Conservation (phyloP, 768 basidiomycete genomes). For the Cyathus striatus region DNA sequence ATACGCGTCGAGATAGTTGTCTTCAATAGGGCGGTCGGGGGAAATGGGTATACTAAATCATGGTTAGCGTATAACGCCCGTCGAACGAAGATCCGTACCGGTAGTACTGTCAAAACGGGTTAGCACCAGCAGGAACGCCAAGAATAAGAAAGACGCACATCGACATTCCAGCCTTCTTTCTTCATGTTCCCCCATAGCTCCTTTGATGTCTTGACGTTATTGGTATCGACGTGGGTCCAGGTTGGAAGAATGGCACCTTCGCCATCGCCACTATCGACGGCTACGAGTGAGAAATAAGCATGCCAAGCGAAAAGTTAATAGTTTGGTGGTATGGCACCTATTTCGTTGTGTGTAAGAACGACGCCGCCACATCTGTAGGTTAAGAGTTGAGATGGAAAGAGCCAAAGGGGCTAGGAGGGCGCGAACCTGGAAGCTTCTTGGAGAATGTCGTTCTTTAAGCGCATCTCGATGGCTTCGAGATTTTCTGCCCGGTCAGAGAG, state of each 20-base stretch:
- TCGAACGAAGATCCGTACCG: constrained; percentile 37
- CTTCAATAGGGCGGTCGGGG: constrained; percentile 89
- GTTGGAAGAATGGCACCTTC: constrained; percentile 84
- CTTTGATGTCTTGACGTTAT: constrained; percentile 79
- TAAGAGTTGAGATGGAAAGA: neutral
- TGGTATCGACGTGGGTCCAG: constrained; percentile 86
- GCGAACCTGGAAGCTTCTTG: constrained; percentile 70
- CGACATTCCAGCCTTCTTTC: constrained; percentile 86
- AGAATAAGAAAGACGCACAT: constrained; percentile 43
- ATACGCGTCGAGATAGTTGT: constrained; percentile 96
- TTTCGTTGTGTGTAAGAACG: constrained; percentile 90
- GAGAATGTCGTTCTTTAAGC: constrained; percentile 88
- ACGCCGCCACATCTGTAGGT: constrained; percentile 75
- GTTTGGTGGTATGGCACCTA: constrained; percentile 58
- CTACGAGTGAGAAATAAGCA: constrained; percentile 22
- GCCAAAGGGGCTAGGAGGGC: constrained; percentile 1
- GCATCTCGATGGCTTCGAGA: constrained; percentile 85
- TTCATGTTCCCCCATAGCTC: constrained; percentile 85
- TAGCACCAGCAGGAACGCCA: constrained; percentile 1
- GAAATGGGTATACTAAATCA: constrained; percentile 83
- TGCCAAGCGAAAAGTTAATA: no score
- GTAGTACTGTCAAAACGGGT: constrained; percentile 50
- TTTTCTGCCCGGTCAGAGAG: constrained; percentile 93
- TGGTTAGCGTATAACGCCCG: neutral
- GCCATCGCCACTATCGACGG: constrained; percentile 61